Evolutionary conservation across 73 alveolate genomes (phyloP).

Genomic region (Paramecium pentaurelia): DNA sequence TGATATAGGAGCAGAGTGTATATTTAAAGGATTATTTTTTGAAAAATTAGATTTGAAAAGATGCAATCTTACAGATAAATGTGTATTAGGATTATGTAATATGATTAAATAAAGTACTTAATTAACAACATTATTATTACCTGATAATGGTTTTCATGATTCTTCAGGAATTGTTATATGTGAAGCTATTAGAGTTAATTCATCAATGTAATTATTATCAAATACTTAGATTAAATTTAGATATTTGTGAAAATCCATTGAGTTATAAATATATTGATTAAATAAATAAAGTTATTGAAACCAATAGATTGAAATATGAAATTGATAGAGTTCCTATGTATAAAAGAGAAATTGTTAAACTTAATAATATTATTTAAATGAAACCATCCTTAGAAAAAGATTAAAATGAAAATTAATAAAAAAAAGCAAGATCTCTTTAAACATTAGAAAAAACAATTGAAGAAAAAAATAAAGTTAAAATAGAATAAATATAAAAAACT

Average conservation of each 20-base stretch:
- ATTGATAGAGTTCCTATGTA: neutral
- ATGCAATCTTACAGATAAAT: slow-evolving; percentile 4
- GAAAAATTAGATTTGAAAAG: neutral
- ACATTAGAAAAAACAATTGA: neutral
- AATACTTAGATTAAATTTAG: neutral
- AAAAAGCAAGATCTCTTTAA: neutral
- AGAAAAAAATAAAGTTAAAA: neutral
- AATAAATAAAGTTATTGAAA: neutral
- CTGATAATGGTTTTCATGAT: slow-evolving; percentile 41
- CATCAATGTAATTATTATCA: neutral
- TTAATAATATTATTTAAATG: neutral
- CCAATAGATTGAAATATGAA: neutral
- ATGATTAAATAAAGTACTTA: neutral
- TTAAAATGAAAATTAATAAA: neutral
- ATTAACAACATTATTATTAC: neutral
- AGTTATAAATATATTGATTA: neutral
- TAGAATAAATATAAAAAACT: neutral
- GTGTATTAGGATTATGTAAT: neutral
- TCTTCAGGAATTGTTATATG: neutral
- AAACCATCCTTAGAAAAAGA: neutral
- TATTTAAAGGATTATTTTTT: slow-evolving; percentile 47
- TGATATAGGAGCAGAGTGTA: slow-evolving; percentile 42
- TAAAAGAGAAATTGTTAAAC: slow-evolving; percentile 1
- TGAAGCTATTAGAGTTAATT: slow-evolving; percentile 14
- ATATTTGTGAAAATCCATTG: slow-evolving; percentile 19